Evolutionary conservation across 306 rosid species (phyloP), one percentile per base, ranked within the genome.

Genomic region (Astragalus membranaceus): DNA sequence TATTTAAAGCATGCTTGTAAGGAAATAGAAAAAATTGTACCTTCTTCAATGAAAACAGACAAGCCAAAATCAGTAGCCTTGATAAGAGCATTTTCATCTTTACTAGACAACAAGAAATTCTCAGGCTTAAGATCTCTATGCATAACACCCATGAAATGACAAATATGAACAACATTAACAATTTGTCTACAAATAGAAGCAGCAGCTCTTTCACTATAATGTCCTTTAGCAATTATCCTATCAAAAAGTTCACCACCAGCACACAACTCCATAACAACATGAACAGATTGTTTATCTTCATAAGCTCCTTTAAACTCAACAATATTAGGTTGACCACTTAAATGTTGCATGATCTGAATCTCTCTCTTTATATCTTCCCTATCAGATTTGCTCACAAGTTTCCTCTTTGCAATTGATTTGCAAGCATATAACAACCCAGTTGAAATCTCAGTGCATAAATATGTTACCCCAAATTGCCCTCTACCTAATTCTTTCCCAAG

Each of bases 101-200:
- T 89, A 78, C 91, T 80, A 48, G 98, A 82, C 5, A 92, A 78
- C 82, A 92, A 84, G 87, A 92, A 89, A 84, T 92, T 92, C 88
- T 92, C 96, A 29, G 98, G 98, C 79, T 92, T 88, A 10, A 92
- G 88, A 77, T 92, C 98, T 69, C 96, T 82, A 64, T 92, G 98
- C 96, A 92, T 92, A 59, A 92, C 96, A 7, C 98, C 98, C 96
- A 89, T 89, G 49, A 89, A 89, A 76, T 92, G 96, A 37, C 98
- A 92, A 64, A 83, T 78, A 67, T 89, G 80, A 54, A 92, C 96
- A 73, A 92, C 96, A 61, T 84, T 92, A 62, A 92, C 98, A 82
- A 92, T 86, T 2, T 91, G 78, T 75, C 98, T 79, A 79, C 92
- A 88, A 29, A 92, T 85, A 26, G 91, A 82, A 72, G 93, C 95